Conservation (phyloP, 108 stramenopile genomes). For the Cyclotella atomus region DNA sequence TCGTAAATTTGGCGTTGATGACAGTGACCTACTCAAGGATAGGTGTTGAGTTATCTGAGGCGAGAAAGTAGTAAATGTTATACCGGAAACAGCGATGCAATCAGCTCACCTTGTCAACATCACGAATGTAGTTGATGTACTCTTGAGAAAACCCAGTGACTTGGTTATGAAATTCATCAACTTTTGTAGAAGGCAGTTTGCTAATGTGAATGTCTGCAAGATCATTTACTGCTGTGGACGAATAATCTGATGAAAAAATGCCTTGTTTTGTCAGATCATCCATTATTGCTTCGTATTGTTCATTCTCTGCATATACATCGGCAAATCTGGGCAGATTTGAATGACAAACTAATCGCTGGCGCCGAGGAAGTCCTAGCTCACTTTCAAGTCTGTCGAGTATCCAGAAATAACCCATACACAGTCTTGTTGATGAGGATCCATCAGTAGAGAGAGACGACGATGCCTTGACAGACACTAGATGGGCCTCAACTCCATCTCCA, state of each 20-base stretch:
- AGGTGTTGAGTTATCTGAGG: too few relatives aligned
- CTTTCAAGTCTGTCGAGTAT: conserved; percentile 65
- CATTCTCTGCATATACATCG: conserved; percentile 49
- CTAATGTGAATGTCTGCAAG: conserved; percentile 68
- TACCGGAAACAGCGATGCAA: neutral
- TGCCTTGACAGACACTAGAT: conserved; percentile 73
- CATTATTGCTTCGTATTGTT: conserved; percentile 61
- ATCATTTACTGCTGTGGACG: conserved; percentile 69
- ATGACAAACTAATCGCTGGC: conserved; percentile 75
- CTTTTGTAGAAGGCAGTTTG: conserved; percentile 34
- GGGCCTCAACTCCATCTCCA: conserved; percentile 74
- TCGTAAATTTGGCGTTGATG: conserved; percentile 76
- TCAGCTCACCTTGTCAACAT: conserved; percentile 14
- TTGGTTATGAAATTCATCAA: conserved; percentile 29
- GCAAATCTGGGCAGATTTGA: conserved; percentile 72
- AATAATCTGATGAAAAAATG: conserved; percentile 55
- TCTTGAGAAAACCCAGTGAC: conserved; percentile 38
- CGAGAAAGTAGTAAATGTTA: neutral
- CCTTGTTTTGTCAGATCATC: conserved; percentile 58
- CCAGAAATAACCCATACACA: conserved; percentile 91
- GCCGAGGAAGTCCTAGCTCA: conserved; percentile 37
- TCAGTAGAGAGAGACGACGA: conserved; percentile 57
- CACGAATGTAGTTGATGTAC: conserved; percentile 25
- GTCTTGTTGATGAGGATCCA: conserved; percentile 53
- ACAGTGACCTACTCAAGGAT: conserved; percentile 36